A percentile compares a stretch with the other conserved stretches of the same genome.
Evolutionary conservation across 148 eudicot species (phyloP).

Genomic region (Nepenthes mirabilis): DNA sequence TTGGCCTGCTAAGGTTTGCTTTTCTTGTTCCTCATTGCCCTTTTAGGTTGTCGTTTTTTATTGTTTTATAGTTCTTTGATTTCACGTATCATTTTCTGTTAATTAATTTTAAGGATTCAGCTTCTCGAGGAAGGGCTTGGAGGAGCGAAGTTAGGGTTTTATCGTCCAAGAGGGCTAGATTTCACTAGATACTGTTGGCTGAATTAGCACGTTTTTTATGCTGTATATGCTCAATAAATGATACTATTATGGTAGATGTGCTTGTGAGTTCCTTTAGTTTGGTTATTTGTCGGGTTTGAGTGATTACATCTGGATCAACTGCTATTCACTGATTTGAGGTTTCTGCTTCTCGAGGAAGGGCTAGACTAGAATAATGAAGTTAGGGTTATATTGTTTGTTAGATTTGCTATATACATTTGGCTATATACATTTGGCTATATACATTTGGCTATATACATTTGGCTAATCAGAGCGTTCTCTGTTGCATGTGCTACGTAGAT

Average conservation of each 20-base stretch:
- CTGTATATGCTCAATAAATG: background rate
- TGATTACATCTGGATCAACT: no score
- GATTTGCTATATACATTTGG: no score
- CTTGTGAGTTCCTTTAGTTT: background rate
- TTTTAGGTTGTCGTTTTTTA: background rate
- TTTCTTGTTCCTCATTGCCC: background rate
- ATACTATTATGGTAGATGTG: background rate
- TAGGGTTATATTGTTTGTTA: no score
- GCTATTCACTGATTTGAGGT: background rate
- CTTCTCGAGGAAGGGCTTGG: background rate
- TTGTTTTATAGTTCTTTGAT: background rate
- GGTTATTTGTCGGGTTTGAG: background rate
- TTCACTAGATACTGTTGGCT: no score
- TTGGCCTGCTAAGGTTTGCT: constrained; percentile 89
- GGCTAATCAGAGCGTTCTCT: no score
- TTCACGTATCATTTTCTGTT: background rate
- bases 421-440: no score
- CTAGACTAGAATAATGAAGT: no score
- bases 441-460: no score
- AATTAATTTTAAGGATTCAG: background rate
- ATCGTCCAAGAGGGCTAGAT: no score
- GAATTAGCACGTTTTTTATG: background rate
- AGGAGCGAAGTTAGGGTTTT: background rate
- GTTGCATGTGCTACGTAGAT: no score
- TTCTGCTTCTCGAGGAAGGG: background rate